Conservation (phyloP, 257 asterid species). For the Cynanchum wilfordii region DNA sequence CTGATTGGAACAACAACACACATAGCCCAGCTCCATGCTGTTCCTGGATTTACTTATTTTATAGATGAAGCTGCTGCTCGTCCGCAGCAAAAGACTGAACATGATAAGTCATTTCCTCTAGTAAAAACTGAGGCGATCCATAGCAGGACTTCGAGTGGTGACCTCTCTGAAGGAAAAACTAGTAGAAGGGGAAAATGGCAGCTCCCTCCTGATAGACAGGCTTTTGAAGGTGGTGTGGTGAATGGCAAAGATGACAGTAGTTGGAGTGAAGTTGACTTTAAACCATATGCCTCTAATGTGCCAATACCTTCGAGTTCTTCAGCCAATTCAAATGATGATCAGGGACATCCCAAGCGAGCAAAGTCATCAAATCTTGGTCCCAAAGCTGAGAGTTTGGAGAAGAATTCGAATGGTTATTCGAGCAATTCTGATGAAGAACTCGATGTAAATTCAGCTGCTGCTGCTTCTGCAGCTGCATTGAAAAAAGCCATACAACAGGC, state of each 20-base stretch:
- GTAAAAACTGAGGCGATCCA: slow-evolving; percentile 47
- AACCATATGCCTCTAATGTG: slow-evolving; percentile 34
- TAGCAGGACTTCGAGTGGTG: slow-evolving; percentile 57
- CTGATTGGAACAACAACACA: slow-evolving; percentile 53
- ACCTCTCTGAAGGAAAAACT: slow-evolving; percentile 27
- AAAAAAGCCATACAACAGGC: slow-evolving; percentile 84
- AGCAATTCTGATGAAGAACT: slow-evolving; percentile 64
- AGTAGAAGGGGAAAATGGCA: slow-evolving; percentile 25
- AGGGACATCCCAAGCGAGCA: slow-evolving; percentile 27
- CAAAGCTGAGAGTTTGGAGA: slow-evolving; percentile 36
- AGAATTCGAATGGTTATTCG: slow-evolving; percentile 28
- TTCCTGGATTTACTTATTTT: slow-evolving; percentile 67
- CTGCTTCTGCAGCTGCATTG: slow-evolving; percentile 70
- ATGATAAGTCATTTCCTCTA: slow-evolving; percentile 29
- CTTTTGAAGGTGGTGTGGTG: slow-evolving; percentile 22
- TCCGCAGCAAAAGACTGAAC: slow-evolving; percentile 35
- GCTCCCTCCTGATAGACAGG: slow-evolving; percentile 18
- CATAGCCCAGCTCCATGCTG: slow-evolving; percentile 62
- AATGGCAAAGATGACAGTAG: slow-evolving; percentile 40
- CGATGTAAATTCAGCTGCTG: slow-evolving; percentile 78
- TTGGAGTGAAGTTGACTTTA: slow-evolving; percentile 27
- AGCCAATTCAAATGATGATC: slow-evolving; percentile 26
- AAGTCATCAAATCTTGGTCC: slow-evolving; percentile 32
- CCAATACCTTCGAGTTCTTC: slow-evolving; percentile 32
- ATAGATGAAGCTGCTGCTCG: slow-evolving; percentile 45